Evolutionary conservation across 768 basidiomycete genomes (phyloP).

Genomic region (Suillus subalutaceus): DNA sequence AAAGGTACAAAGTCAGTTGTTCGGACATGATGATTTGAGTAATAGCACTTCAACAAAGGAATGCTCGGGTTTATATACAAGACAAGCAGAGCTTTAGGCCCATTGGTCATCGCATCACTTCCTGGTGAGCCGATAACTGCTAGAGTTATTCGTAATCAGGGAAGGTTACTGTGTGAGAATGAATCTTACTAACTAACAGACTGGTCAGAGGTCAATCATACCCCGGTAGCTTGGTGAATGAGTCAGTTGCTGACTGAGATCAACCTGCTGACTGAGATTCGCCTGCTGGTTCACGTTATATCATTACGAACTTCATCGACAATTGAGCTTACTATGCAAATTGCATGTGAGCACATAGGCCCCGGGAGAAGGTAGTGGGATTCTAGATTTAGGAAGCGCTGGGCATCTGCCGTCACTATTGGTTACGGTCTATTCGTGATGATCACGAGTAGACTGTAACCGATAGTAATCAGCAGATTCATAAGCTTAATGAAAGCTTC

Average conservation of each 20-base stretch:
- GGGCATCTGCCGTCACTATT: too few relatives aligned
- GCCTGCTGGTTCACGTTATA: background rate
- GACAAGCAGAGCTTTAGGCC: background rate
- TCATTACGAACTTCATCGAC: background rate
- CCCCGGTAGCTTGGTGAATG: background rate
- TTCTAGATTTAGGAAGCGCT: background rate
- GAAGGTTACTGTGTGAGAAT: background rate
- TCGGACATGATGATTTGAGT: constrained; percentile 19
- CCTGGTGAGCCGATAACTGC: background rate
- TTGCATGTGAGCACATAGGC: background rate
- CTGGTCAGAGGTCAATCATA: background rate
- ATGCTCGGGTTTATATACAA: background rate
- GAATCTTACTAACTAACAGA: background rate
- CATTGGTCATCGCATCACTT: background rate
- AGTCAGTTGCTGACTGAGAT: constrained; percentile 4
- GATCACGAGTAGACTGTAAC: too few relatives aligned
- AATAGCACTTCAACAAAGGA: background rate
- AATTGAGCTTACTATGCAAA: background rate
- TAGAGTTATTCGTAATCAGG: background rate
- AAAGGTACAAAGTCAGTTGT: constrained; percentile 44
- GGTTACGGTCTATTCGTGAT: too few relatives aligned
- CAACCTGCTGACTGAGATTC: background rate
- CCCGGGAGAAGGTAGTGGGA: background rate
- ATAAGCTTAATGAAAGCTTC: too few relatives aligned
- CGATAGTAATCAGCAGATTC: too few relatives aligned